These are phyloP conservation scores for Camellia japonica DNA, from an alignment of 148 eudicot genomes.

Conservation along the genomic window DNA sequence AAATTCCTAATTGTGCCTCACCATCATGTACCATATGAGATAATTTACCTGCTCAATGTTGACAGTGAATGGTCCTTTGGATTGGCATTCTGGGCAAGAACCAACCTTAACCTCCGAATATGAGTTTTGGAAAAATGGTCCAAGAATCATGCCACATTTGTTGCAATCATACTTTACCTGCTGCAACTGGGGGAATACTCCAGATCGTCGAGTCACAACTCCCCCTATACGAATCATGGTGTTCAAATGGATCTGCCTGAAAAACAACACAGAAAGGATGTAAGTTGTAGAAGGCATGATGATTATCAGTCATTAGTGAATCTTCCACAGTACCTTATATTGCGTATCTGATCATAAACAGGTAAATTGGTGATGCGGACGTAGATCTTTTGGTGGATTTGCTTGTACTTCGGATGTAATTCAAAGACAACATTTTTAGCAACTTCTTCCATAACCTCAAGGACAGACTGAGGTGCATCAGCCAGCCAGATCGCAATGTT, in stretches of 20 bases:
- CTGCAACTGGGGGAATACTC: slow-evolving; percentile 94
- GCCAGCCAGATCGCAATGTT: slow-evolving; percentile 98
- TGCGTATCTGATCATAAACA: slow-evolving; percentile 91
- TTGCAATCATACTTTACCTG: slow-evolving; percentile 96
- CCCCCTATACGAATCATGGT: slow-evolving; percentile 98
- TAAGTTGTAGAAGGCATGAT: not conserved
- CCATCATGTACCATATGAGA: not conserved
- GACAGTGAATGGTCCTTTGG: slow-evolving; percentile 93
- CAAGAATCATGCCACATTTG: slow-evolving; percentile 84
- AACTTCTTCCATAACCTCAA: slow-evolving; percentile 99
- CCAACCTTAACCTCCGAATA: slow-evolving; percentile 96
- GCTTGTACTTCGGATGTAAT: slow-evolving; percentile 80
- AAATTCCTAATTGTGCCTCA: not conserved
- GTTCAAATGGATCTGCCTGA: slow-evolving; percentile 92
- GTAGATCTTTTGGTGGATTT: slow-evolving; percentile 83
- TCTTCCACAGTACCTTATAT: slow-evolving; percentile 58
- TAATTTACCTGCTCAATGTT: slow-evolving; percentile 80
- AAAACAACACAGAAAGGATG: slow-evolving; percentile 9
- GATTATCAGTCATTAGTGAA: not conserved
- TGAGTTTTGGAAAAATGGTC: slow-evolving; percentile 92
- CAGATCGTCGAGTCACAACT: slow-evolving; percentile 93
- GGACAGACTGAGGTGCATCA: slow-evolving; percentile 95
- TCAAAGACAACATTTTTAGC: slow-evolving; percentile 82
- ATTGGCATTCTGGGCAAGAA: slow-evolving; percentile 97
- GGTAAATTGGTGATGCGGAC: slow-evolving; percentile 87